phyloP scores from a whole-genome alignment of 306 rosid genomes.

The Quercus engelmannii region DNA sequence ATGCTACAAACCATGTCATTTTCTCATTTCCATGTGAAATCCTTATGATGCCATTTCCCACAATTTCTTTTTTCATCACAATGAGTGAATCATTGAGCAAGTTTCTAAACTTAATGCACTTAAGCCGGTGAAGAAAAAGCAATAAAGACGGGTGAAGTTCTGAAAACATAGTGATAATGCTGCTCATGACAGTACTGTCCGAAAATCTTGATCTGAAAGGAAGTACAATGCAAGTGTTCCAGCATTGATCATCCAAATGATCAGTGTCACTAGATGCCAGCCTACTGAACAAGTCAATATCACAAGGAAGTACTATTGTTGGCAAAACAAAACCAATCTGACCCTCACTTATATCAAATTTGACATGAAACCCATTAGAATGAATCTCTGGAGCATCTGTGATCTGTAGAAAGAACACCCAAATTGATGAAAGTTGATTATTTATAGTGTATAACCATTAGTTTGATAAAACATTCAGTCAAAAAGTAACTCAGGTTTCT shows the following conservation, averaged over 20 bases:
- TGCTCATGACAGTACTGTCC: conserved; percentile 54
- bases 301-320: conserved; percentile 67
- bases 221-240: conserved; percentile 94
- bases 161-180: conserved; percentile 67
- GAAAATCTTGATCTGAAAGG: conserved; percentile 70
- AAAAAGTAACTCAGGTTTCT: not conserved
- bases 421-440: conserved; percentile 17
- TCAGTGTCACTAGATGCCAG: conserved; percentile 48
- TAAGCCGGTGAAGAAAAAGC: conserved; percentile 88
- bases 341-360: conserved; percentile 91
- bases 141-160: conserved; percentile 94
- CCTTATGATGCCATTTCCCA: conserved; percentile 70
- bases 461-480: not conserved
- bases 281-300: conserved; percentile 53
- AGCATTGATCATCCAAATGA: conserved; percentile 37
- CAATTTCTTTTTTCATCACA: conserved; percentile 78
- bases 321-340: conserved; percentile 98
- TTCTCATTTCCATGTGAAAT: conserved; percentile 78
- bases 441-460: not conserved
- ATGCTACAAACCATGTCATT: conserved; percentile 84
- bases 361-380: conserved; percentile 93
- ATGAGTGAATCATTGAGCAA: conserved; percentile 59
- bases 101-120: conserved; percentile 77
- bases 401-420: conserved; percentile 53
- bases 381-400: conserved; percentile 98